Conservation (phyloP, 768 basidiomycete genomes). For the Gymnopilus junonius region DNA sequence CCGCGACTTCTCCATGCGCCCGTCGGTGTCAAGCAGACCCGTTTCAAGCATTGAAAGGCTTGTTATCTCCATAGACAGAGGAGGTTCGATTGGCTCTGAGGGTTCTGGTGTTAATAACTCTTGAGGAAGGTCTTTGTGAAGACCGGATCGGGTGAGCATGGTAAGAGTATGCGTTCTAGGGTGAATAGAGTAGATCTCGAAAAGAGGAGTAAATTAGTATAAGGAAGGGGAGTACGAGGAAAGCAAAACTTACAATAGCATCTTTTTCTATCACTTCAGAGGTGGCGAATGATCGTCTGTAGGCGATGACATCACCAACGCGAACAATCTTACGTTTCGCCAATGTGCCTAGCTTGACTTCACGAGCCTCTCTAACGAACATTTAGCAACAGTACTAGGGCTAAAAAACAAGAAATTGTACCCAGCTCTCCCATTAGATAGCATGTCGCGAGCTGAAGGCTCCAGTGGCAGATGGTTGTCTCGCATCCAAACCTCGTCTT, state of each 20-base stretch:
- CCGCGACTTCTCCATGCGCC: slow-evolving; percentile 44
- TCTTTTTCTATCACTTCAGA: slow-evolving; percentile 57
- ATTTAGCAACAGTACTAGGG: not conserved
- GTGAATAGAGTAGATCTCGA: slow-evolving; percentile 51
- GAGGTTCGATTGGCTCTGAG: slow-evolving; percentile 30
- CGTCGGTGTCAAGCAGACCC: slow-evolving; percentile 54
- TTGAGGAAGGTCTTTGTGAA: slow-evolving; percentile 39
- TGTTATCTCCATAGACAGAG: slow-evolving; percentile 41
- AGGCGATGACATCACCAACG: slow-evolving; percentile 59
- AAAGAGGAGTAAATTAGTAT: not conserved
- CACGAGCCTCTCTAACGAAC: slow-evolving; percentile 37
- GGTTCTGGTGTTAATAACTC: slow-evolving; percentile 36
- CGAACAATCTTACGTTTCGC: slow-evolving; percentile 48
- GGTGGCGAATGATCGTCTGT: slow-evolving; percentile 50
- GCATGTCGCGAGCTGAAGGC: slow-evolving; percentile 11
- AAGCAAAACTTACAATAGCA: slow-evolving; percentile 43
- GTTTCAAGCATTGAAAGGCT: slow-evolving; percentile 56
- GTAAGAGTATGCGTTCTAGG: slow-evolving; percentile 44
- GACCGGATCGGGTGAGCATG: slow-evolving; percentile 45
- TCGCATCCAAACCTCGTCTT: slow-evolving; percentile 63
- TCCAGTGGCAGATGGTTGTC: slow-evolving; percentile 38
- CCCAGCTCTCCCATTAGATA: slow-evolving; percentile 33
- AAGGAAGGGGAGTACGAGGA: not conserved
- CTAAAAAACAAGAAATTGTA: slow-evolving; percentile 21
- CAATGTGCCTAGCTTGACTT: slow-evolving; percentile 49